Base-by-base conservation (phyloP, 2,329 filamentous ascomycete genomes). In the Claviceps digitariae region DNA sequence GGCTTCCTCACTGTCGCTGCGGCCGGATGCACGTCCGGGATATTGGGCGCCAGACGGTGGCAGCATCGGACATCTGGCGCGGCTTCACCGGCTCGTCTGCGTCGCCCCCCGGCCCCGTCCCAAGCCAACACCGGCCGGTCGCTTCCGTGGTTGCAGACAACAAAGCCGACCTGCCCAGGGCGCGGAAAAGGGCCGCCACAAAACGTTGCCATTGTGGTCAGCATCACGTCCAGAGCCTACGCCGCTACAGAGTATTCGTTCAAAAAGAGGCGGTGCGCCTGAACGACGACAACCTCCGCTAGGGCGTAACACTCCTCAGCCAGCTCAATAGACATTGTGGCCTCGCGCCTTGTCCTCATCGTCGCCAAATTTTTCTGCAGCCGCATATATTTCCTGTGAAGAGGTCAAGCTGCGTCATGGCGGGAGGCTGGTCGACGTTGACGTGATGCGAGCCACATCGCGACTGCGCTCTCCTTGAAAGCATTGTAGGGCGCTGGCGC, bases 41-140 rank as follows among this genome's bases (percentile, higher is more conserved):
- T 49, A 76, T 84, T 55, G 58, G 83, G 57, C 58, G 60, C 21
- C 67, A 70, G 51, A 59, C 75, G 64, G 7, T 51, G 82, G 82
- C 43, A 81, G 81, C 51, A 80, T 84, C 49, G 80, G 81, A 2
- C 79, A 83, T 57, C 66, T 82, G n/a, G 60, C 74, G 38, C 70
- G 80, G 54, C 52, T 70, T 9, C 64, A 80, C 57, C 80, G 81
- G 1, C 77, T 85, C 13, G 56, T 78, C 2, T 83, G 78, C 57
- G 81, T 84, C 57, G 62, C 73, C 46, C 59, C 59, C 82, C 34
- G 81, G 81, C 25, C 13, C 57, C 55, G 76, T 83, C 44, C 79
- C 49, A 2, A 25, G 27, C 20, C 49, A 8, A 23, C 40, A 44
- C 25, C 49, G 36, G 8, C 40, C 49, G 6, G 20, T 17, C 36